Conservation (phyloP, 768 basidiomycete genomes). For the Glaciozyma antarctica region DNA sequence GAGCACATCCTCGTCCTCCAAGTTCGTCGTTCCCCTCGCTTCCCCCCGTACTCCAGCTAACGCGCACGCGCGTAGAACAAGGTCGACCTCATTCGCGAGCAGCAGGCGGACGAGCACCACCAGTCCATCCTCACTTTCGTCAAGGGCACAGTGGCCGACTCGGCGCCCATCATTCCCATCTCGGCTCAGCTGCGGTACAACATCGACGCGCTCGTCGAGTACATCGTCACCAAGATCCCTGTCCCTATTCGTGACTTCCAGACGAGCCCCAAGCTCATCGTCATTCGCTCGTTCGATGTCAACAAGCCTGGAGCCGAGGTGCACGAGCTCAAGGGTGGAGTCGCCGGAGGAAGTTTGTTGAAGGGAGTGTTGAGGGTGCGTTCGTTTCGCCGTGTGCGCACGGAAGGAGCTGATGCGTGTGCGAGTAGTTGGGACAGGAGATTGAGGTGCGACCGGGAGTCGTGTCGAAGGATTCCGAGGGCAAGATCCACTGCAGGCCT, state of each 20-base stretch:
- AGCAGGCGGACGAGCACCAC: slow-evolving; percentile 87
- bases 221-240: slow-evolving; percentile 92
- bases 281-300: slow-evolving; percentile 98
- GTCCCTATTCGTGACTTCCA: slow-evolving; percentile 89
- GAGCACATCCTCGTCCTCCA: slow-evolving; percentile 96
- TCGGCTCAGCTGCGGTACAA: slow-evolving; percentile 98
- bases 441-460: slow-evolving; percentile 96
- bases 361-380: slow-evolving; percentile 67
- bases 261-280: slow-evolving; percentile 83
- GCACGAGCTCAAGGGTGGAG: slow-evolving; percentile 93
- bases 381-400: background rate
- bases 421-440: slow-evolving; percentile 60
- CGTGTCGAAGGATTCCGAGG: slow-evolving; percentile 85
- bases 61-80: slow-evolving; percentile 48
- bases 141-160: slow-evolving; percentile 94
- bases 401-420: background rate
- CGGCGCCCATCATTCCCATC: slow-evolving; percentile 95
- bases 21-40: slow-evolving; percentile 11
- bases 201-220: slow-evolving; percentile 97
- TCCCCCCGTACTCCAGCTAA: background rate
- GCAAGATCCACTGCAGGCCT: slow-evolving; percentile 82
- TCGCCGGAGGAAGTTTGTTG: slow-evolving; percentile 92
- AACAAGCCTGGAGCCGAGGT: slow-evolving; percentile 98
- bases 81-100: slow-evolving; percentile 93
- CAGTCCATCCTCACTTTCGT: slow-evolving; percentile 93